Conservation (phyloP, 2,329 filamentous ascomycete species). For the Fusarium abutilonis region DNA sequence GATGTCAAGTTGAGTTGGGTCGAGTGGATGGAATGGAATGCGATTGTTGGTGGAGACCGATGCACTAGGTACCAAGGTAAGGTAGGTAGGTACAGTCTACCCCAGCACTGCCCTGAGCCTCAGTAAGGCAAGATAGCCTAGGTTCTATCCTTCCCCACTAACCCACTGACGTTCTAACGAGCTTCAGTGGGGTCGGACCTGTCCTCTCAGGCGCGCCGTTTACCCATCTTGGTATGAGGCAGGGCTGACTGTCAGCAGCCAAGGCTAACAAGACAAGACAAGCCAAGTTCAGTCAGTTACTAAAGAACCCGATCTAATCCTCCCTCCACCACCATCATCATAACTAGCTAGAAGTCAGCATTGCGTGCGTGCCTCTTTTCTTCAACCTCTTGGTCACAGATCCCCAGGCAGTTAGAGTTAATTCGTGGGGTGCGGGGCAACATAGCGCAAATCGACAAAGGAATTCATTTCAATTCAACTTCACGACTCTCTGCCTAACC, state of each 20-base stretch:
- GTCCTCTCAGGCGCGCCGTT: no score
- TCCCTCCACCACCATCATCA: no score
- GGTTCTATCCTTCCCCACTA: not conserved
- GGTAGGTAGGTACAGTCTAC: no score
- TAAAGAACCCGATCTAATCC: not conserved
- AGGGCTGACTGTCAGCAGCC: not conserved
- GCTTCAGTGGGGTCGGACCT: not conserved
- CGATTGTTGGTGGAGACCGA: constrained; percentile 3
- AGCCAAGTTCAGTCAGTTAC: not conserved
- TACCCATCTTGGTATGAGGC: not conserved
- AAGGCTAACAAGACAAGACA: not conserved
- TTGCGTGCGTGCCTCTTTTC: not conserved
- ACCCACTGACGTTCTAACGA: not conserved
- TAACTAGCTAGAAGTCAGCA: no score
- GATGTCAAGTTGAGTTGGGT: not conserved
- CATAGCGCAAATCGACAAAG: not conserved
- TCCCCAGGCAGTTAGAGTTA: not conserved
- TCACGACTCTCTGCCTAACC: not conserved
- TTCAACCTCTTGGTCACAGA: not conserved
- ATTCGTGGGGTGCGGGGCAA: constrained; percentile 40
- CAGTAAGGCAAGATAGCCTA: not conserved
- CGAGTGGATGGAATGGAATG: constrained; percentile 8
- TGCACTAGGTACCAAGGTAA: not conserved
- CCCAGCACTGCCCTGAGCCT: constrained; percentile 10
- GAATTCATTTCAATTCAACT: not conserved